A percentile compares a stretch with the other conserved stretches of the same genome.
Conservation (phyloP, 805 yeast genomes). For the Isabelozyma rhagii region DNA sequence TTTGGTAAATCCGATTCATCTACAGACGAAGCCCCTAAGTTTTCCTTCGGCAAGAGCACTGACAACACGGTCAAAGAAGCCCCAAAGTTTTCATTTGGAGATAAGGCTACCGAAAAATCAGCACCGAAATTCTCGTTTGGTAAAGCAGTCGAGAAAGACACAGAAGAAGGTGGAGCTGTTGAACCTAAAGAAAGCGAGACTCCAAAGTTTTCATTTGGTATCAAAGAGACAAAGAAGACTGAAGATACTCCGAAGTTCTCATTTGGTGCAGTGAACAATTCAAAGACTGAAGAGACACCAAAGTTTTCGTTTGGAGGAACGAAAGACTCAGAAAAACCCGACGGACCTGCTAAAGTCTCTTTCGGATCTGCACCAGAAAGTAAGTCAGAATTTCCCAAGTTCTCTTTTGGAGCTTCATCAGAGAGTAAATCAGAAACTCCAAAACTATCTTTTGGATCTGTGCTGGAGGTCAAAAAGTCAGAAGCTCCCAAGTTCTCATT, state of each 20-base stretch:
- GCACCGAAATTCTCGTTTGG: neutral
- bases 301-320: neutral
- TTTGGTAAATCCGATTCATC: neutral
- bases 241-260: slow-evolving; percentile 9
- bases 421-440: neutral
- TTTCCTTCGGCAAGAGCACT: neutral
- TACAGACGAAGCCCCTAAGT: neutral
- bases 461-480: neutral
- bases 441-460: slow-evolving; percentile 8
- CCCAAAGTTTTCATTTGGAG: neutral
- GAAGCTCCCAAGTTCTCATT: neutral
- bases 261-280: slow-evolving; percentile 7
- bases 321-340: neutral
- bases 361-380: neutral
- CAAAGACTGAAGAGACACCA: neutral
- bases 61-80: neutral
- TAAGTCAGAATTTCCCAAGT: slow-evolving; percentile 1
- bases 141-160: neutral
- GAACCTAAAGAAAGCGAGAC: neutral
- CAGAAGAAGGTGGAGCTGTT: neutral
- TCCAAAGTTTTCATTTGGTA: slow-evolving; percentile 15
- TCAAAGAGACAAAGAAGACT: neutral
- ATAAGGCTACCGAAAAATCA: neutral
- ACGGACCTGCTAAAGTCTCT: slow-evolving; percentile 8
- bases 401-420: slow-evolving; percentile 7